These are phyloP conservation scores for Hypholoma sublateritium DNA, from an alignment of 768 basidiomycete species.

Conservation along the genomic window DNA sequence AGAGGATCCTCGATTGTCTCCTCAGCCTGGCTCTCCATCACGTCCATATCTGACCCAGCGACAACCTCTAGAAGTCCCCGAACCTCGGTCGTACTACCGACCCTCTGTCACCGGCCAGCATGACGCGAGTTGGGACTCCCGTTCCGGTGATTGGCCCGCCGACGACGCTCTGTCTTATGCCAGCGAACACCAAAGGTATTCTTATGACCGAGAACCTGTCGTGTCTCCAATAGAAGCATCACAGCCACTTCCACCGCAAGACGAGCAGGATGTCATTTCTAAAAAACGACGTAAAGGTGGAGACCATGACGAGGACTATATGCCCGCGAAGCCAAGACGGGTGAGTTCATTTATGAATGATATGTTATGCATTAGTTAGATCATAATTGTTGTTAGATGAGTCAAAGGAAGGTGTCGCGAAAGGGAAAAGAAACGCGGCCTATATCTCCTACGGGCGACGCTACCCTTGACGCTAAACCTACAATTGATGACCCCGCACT, in stretches of 20 bases:
- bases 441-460: conserved; percentile 24
- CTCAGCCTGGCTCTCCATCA: conserved; percentile 18
- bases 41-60: conserved; percentile 20
- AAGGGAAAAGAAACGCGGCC: conserved; percentile 30
- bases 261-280: conserved; percentile 22
- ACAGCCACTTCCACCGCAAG: conserved; percentile 12
- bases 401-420: conserved; percentile 24
- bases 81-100: conserved; percentile 18
- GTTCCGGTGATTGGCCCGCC: conserved; percentile 18
- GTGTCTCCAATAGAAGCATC: conserved; percentile 17
- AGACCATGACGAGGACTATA: conserved; percentile 22
- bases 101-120: conserved; percentile 32
- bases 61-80: conserved; percentile 15
- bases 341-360: conserved; percentile 13
- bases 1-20: conserved; percentile 27
- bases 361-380: neutral
- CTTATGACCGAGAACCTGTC: conserved; percentile 20
- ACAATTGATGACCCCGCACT: conserved; percentile 45
- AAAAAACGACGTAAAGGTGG: conserved; percentile 25
- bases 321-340: conserved; percentile 23
- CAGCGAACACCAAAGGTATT: conserved; percentile 15
- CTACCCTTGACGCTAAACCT: conserved; percentile 25
- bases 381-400: conserved; percentile 15
- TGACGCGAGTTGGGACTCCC: conserved; percentile 50
- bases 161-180: conserved; percentile 16